Percentiles rank a stretch among this genome's conserved stretches.
phyloP scores from a whole-genome alignment of 2,329 filamentous ascomycete species.

The Thielaviopsis punctulata region DNA sequence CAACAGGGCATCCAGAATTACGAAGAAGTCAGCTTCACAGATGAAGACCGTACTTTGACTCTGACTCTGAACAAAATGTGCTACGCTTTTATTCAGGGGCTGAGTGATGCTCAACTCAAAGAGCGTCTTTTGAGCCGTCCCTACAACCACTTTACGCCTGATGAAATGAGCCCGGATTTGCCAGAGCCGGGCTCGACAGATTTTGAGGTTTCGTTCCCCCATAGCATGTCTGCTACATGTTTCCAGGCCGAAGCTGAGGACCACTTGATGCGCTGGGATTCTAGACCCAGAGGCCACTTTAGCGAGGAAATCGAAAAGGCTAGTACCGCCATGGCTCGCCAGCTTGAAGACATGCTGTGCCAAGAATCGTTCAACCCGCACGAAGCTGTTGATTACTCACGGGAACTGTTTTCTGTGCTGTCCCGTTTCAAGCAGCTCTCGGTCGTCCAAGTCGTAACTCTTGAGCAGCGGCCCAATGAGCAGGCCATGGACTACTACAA shows the following conservation, averaged over 20 bases:
- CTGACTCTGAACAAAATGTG: slow-evolving; percentile 9
- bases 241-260: slow-evolving; percentile 7
- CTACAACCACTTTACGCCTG: slow-evolving; percentile 1
- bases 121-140: slow-evolving; percentile 1
- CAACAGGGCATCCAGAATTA: slow-evolving; percentile 6
- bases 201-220: neutral
- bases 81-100: slow-evolving; percentile 9
- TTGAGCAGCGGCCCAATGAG: slow-evolving; percentile 11
- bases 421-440: slow-evolving; percentile 11
- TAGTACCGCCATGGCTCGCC: neutral
- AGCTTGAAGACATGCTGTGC: slow-evolving; percentile 2
- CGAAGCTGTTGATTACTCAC: neutral
- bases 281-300: slow-evolving; percentile 2
- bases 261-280: slow-evolving; percentile 5
- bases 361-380: neutral
- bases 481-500: slow-evolving; percentile 16
- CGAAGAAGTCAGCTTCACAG: neutral
- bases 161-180: slow-evolving; percentile 1
- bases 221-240: slow-evolving; percentile 3
- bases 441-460: slow-evolving; percentile 6
- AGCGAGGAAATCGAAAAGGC: slow-evolving; percentile 1
- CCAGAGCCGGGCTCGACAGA: neutral
- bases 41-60: neutral
- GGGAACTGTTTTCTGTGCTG: slow-evolving; percentile 1
- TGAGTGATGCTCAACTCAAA: slow-evolving; percentile 1